Evolutionary conservation across 192 early-diverging fungal genomes (phyloP).

Genomic region (Paraglomus brasilianum): DNA sequence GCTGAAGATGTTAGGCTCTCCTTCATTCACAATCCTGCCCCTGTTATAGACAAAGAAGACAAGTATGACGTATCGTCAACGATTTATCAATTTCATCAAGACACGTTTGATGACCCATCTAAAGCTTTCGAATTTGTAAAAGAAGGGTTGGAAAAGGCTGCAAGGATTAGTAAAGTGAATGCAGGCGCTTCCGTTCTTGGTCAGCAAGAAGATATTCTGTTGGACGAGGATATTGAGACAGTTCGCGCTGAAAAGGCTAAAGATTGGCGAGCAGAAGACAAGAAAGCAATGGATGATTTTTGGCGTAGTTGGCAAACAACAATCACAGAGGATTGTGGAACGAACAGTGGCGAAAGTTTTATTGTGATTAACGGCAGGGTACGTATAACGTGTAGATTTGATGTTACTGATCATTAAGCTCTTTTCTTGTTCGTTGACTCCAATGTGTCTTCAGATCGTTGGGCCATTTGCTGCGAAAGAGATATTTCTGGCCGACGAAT

Average conservation of each 20-base stretch:
- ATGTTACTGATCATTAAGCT: not conserved
- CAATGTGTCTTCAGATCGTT: constrained; percentile 37
- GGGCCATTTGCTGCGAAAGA: constrained; percentile 45
- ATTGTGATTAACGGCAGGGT: constrained; percentile 69
- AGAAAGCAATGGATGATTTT: not conserved
- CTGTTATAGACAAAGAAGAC: constrained; percentile 11
- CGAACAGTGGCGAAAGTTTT: constrained; percentile 28
- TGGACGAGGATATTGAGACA: not conserved
- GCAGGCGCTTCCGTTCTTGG: not conserved
- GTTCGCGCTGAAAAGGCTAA: not conserved
- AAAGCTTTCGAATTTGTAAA: not conserved
- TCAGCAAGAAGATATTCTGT: not conserved
- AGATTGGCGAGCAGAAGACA: constrained; percentile 14
- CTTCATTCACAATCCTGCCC: constrained; percentile 52
- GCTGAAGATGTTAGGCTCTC: constrained; percentile 43
- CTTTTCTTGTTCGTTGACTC: not conserved
- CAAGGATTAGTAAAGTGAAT: not conserved
- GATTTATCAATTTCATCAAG: constrained; percentile 17
- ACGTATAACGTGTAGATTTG: constrained; percentile 10
- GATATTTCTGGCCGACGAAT: constrained; percentile 54
- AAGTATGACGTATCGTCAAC: not conserved
- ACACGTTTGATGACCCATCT: not conserved
- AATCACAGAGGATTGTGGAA: constrained; percentile 28
- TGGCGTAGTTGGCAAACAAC: constrained; percentile 18
- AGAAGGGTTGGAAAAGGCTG: not conserved